Percentiles rank a stretch among this genome's conserved stretches.
phyloP scores from a whole-genome alignment of 2,329 filamentous ascomycete species.

The Fusarium algeriense region DNA sequence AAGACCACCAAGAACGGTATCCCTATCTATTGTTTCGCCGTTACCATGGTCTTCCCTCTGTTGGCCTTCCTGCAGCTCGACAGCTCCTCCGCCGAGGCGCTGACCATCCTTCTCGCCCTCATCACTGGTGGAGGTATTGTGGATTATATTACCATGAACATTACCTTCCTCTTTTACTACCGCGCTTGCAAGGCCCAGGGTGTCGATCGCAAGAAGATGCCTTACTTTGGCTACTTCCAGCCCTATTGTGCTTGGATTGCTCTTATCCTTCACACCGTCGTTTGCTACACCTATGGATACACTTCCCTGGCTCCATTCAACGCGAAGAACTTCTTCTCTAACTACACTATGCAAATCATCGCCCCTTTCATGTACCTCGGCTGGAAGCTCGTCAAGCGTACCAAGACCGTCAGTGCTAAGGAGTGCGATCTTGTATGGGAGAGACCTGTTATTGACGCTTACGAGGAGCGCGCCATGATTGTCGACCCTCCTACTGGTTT shows the following conservation, averaged over 20 bases:
- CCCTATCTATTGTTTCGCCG: constrained; percentile 62
- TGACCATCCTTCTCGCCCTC: constrained; percentile 61
- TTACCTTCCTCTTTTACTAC: constrained; percentile 70
- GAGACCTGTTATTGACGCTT: constrained; percentile 63
- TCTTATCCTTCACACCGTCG: constrained; percentile 26
- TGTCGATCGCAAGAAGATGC: constrained; percentile 57
- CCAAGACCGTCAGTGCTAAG: constrained; percentile 60
- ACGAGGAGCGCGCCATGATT: constrained; percentile 56
- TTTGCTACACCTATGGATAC: constrained; percentile 64
- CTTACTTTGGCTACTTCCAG: constrained; percentile 61
- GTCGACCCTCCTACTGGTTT: constrained; percentile 58
- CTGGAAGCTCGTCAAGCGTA: constrained; percentile 71
- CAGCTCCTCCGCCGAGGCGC: constrained; percentile 54
- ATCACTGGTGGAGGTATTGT: constrained; percentile 62
- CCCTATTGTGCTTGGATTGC: constrained; percentile 39
- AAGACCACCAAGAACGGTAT: constrained; percentile 67
- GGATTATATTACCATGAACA: constrained; percentile 65
- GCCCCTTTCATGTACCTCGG: constrained; percentile 60
- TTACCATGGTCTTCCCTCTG: constrained; percentile 62
- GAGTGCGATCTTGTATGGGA: constrained; percentile 69
- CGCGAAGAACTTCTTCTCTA: constrained; percentile 56
- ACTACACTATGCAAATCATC: constrained; percentile 64
- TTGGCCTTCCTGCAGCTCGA: constrained; percentile 60
- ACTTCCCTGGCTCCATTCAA: constrained; percentile 64
- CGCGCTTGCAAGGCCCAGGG: constrained; percentile 64